Conservation (phyloP, 2,329 filamentous ascomycete genomes). For the Penicillium sp. region DNA sequence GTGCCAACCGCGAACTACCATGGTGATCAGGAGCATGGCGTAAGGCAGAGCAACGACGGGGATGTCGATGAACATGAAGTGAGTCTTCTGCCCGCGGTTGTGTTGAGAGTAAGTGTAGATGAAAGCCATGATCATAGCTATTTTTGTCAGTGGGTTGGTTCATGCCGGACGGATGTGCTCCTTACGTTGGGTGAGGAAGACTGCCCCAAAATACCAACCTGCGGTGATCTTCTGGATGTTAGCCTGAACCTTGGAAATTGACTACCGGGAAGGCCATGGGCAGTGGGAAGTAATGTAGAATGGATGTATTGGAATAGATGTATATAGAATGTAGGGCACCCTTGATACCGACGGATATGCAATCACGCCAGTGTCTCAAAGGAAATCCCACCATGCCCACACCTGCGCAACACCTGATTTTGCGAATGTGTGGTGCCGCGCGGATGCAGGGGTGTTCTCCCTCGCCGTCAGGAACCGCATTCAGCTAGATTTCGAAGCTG, state of each 20-base stretch:
- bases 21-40: constrained; percentile 73
- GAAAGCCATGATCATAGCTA: constrained; percentile 75
- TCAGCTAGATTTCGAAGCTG: constrained; percentile 68
- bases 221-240: constrained; percentile 41
- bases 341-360: constrained; percentile 64
- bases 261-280: constrained; percentile 22
- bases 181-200: constrained; percentile 43
- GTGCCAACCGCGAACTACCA: constrained; percentile 65
- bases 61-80: constrained; percentile 80
- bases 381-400: constrained; percentile 75
- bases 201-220: constrained; percentile 37
- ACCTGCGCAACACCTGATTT: constrained; percentile 62
- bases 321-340: constrained; percentile 63
- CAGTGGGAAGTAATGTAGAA: constrained; percentile 8
- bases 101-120: constrained; percentile 85
- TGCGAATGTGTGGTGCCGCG: constrained; percentile 60
- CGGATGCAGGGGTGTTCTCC: constrained; percentile 73
- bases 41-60: constrained; percentile 80
- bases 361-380: constrained; percentile 62
- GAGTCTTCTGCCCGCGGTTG: constrained; percentile 73
- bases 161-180: constrained; percentile 4
- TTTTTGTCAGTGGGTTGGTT: constrained; percentile 35
- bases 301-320: constrained; percentile 26
- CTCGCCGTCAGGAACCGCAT: constrained; percentile 80
- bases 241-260: constrained; percentile 23